Evolutionary conservation across 192 early-diverging fungal species (phyloP), one percentile per base, ranked within the genome.

Genomic region (Umbelopsis sp.): DNA sequence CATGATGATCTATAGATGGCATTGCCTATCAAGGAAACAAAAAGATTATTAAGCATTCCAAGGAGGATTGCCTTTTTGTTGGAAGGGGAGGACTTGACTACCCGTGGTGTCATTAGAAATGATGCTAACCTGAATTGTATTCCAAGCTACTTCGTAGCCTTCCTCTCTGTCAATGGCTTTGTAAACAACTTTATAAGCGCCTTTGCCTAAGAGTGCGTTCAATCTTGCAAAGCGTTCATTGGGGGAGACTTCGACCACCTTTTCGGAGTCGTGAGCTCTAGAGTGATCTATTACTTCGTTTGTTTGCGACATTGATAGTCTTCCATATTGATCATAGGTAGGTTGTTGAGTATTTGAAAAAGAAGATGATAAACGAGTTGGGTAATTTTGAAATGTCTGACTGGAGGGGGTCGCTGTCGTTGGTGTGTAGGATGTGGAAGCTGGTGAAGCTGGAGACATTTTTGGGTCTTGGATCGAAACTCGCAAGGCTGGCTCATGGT

Each of bases 111-210:
- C 6, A 12, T 17, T 21, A 49, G 0, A 47, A 47, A n/a, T 4
- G 45, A 90, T 73, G 26, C 85, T 81, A 29, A 93, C 83, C 80
- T 92, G 91, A 78, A 90, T 91, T 6, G 77, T 71, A 72, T 93
- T 94, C 93, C 93, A 95, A n/a, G 93, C 93, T 6, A 95, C 93
- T 78, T 95, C 93, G 17, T 93, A 85, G 22, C 93, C 93, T 74
- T 94, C 91, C 69, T 95, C 92, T 59, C 90, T 85, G 71, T 95
- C 93, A 77, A 93, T 89, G 36, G 91, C 91, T 67, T 90, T 91
- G 72, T 85, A 95, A 24, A 95, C 93, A 65, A 88, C 83, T 72
- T 95, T 95, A 74, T 93, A 93, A 1, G 93, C 93, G 6, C 93
- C 93, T 72, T 88, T 89, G 52, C 93, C 93, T 2, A 95, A 83